Evolutionary conservation across 805 yeast species (phyloP).

Genomic region (Ogataea kodamae): DNA sequence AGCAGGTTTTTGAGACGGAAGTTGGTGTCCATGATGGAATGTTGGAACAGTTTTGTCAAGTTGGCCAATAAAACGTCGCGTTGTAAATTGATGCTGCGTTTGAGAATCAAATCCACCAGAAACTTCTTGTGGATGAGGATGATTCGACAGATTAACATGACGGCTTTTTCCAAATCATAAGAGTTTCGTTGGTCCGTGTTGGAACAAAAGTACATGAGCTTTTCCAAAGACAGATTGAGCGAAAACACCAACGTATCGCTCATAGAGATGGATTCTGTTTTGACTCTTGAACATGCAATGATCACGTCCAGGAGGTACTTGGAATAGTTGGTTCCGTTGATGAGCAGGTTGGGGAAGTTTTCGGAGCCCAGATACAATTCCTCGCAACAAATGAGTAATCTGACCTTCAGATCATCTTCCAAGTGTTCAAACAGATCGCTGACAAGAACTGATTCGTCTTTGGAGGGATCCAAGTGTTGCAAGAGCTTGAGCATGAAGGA

Average conservation of each 20-base stretch:
- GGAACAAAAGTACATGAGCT: slow-evolving; percentile 32
- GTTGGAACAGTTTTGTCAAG: slow-evolving; percentile 43
- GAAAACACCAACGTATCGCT: slow-evolving; percentile 41
- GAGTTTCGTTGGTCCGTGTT: slow-evolving; percentile 21
- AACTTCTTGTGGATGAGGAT: slow-evolving; percentile 55
- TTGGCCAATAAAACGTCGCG: slow-evolving; percentile 46
- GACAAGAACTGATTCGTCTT: slow-evolving; percentile 22
- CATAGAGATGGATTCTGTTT: slow-evolving; percentile 22
- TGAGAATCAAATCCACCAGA: slow-evolving; percentile 43
- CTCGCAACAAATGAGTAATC: slow-evolving; percentile 38
- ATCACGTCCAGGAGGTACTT: slow-evolving; percentile 43
- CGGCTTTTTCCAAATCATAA: slow-evolving; percentile 29
- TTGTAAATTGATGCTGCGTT: slow-evolving; percentile 37
- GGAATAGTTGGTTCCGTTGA: slow-evolving; percentile 31
- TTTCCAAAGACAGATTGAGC: slow-evolving; percentile 38
- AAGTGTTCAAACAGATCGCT: slow-evolving; percentile 40
- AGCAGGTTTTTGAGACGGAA: slow-evolving; percentile 52
- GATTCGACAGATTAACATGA: slow-evolving; percentile 50
- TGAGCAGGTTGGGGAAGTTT: slow-evolving; percentile 34
- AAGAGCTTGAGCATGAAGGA: slow-evolving; percentile 13
- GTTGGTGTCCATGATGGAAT: slow-evolving; percentile 40
- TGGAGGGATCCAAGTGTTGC: slow-evolving; percentile 11
- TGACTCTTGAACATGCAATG: slow-evolving; percentile 41
- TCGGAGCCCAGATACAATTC: slow-evolving; percentile 40
- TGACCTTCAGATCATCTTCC: slow-evolving; percentile 30